Base-by-base conservation (phyloP, 225 moss, liverwort and hornwort species). In the Pseudoscleropodium purum region DNA sequence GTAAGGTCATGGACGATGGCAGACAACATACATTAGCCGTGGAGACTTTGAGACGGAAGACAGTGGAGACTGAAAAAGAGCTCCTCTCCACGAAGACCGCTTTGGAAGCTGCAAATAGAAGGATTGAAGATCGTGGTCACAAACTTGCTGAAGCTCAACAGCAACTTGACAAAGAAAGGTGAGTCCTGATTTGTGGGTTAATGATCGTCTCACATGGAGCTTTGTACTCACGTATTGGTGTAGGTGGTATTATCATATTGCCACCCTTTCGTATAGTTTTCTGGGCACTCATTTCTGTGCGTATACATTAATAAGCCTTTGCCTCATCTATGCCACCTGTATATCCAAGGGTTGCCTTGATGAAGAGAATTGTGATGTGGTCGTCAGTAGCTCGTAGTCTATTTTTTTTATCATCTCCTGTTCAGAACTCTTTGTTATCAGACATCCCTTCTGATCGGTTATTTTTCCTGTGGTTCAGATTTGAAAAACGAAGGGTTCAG, bases 81-180 rank as follows among this genome's bases (percentile, higher is more conserved):
- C 89, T 95, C 61, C 89, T 90, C 72, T 95, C 93, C n/a, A 94
- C 90, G 34, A 97, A 93, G 92, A 76, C 87, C 66, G 95, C 96
- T 72, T 91, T 99, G 83, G 99, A 99, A 91, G 91, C 91, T 85
- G 93, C 95, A 81, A 95, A 95, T 85, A 96, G 93, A 92, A 93
- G 87, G 68, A 85, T 95, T 72, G 97, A 99, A 90, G 97, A 96
- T 85, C 93, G 95, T 80, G 97, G 96, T 66, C 94, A 93, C 67
- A 94, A 94, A 91, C 95, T 97, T 92, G 94, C 92, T 85, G 96
- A 99, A 80, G 94, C 96, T 85, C 96, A 97, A 85, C 93, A 93
- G 73, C 94, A 95, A 69, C 94, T 99, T 88, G 99, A 97, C 83
- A 97, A 94, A 86, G 99, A 97, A 89, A 97, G 95, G 99, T 97